Percentiles rank a stretch among this genome's conserved stretches.
Evolutionary conservation across 371 early-diverging fungal species (phyloP).

Genomic region (Nematocida sp.): DNA sequence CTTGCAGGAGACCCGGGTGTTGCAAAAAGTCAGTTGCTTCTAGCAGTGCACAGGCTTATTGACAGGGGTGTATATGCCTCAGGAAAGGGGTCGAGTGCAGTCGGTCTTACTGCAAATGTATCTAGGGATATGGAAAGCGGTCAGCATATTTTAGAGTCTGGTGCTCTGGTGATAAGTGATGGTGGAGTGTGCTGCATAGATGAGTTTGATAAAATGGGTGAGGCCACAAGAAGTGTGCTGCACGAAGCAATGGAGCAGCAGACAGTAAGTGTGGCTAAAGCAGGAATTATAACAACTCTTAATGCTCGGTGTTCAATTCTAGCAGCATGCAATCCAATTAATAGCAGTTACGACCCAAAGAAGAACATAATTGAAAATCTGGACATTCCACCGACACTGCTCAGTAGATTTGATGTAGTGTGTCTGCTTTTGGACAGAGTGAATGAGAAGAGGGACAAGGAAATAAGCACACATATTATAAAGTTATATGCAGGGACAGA

Average conservation of each 20-base stretch:
- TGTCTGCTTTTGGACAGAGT: slow-evolving; percentile 69
- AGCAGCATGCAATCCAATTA: slow-evolving; percentile 71
- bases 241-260: slow-evolving; percentile 72
- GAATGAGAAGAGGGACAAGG: slow-evolving; percentile 67
- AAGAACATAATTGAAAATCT: slow-evolving; percentile 71
- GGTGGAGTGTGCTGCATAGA: slow-evolving; percentile 71
- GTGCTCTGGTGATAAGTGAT: slow-evolving; percentile 70
- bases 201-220: slow-evolving; percentile 72
- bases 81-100: slow-evolving; percentile 95
- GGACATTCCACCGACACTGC: slow-evolving; percentile 69
- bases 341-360: slow-evolving; percentile 69
- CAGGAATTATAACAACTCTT: slow-evolving; percentile 71
- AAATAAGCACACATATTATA: slow-evolving; percentile 69
- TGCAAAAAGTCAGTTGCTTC: slow-evolving; percentile 70
- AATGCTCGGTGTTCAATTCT: slow-evolving; percentile 71
- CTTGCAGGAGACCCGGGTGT: slow-evolving; percentile 71
- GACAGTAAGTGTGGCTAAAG: slow-evolving; percentile 70
- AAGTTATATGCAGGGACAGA: slow-evolving; percentile 56
- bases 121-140: slow-evolving; percentile 90
- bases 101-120: slow-evolving; percentile 97
- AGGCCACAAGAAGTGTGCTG: slow-evolving; percentile 68
- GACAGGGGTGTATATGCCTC: slow-evolving; percentile 96
- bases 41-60: slow-evolving; percentile 80
- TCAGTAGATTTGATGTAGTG: slow-evolving; percentile 71
- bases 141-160: slow-evolving; percentile 78